phyloP scores from a whole-genome alignment of 2,329 filamentous ascomycete species.

The Daldinia sp. region DNA sequence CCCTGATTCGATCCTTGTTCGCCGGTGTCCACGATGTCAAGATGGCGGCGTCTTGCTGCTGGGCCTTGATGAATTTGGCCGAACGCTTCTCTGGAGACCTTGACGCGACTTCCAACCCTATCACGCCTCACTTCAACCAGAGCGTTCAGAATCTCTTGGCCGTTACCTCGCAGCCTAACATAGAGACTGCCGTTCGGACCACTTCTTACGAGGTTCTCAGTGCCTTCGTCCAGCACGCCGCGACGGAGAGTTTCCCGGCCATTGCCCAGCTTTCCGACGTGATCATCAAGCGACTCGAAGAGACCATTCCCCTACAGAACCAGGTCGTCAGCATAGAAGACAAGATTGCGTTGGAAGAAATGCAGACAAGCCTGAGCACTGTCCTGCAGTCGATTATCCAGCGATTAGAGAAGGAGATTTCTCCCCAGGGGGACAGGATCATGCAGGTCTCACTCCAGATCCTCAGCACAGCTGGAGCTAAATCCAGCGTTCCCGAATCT shows the following conservation, averaged over 20 bases:
- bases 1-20: constrained; percentile 88
- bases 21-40: constrained; percentile 88
- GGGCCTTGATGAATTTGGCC: constrained; percentile 97
- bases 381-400: constrained; percentile 92
- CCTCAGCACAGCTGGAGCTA: constrained; percentile 77
- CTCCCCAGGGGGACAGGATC: constrained; percentile 88
- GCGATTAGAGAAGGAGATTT: constrained; percentile 89
- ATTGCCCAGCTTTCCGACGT: constrained; percentile 86
- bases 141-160: constrained; percentile 86
- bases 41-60: constrained; percentile 98
- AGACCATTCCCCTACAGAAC: constrained; percentile 85
- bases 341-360: constrained; percentile 93
- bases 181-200: constrained; percentile 88
- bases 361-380: constrained; percentile 94
- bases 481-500: constrained; percentile 93
- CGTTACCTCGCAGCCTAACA: constrained; percentile 83
- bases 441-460: constrained; percentile 90
- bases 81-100: constrained; percentile 92
- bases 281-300: constrained; percentile 88
- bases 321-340: constrained; percentile 98
- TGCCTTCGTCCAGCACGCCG: constrained; percentile 90
- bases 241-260: constrained; percentile 81
- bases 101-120: constrained; percentile 77
- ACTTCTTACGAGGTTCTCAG: constrained; percentile 98
- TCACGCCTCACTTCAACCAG: constrained; percentile 92